phyloP scores from a whole-genome alignment of 225 moss, liverwort and hornwort genomes.

The Sphagnum contortum region DNA sequence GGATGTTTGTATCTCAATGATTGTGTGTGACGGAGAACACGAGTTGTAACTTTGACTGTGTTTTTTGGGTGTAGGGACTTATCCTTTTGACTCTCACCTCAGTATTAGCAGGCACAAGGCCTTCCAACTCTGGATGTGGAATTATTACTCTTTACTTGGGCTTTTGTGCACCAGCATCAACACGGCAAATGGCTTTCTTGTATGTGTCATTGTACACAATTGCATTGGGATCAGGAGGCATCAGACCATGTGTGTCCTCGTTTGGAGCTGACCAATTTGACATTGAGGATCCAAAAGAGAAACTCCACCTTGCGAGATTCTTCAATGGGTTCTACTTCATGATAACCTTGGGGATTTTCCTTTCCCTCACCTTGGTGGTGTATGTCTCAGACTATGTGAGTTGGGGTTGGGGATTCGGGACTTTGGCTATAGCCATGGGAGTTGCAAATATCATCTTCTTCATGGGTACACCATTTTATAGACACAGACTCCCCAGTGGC shows the following conservation, averaged over 20 bases:
- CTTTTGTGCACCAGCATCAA: conserved; percentile 2
- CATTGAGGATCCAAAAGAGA: conserved; percentile 50
- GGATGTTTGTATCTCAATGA: too few relatives aligned
- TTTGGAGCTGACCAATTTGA: conserved; percentile 87
- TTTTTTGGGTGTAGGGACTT: too few relatives aligned
- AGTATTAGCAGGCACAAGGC: too few relatives aligned
- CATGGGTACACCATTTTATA: conserved; percentile 49
- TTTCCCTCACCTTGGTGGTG: conserved; percentile 55
- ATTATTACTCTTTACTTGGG: too few relatives aligned
- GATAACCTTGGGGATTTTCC: conserved; percentile 52
- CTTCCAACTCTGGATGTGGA: too few relatives aligned
- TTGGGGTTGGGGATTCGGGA: conserved; percentile 66
- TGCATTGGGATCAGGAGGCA: conserved; percentile 51
- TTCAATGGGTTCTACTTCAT: conserved; percentile 76
- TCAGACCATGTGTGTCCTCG: conserved; percentile 51
- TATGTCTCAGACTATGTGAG: conserved; percentile 67
- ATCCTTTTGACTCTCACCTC: too few relatives aligned
- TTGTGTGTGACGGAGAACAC: too few relatives aligned
- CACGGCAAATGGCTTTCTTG: conserved; percentile 42
- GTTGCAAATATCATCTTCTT: conserved; percentile 45
- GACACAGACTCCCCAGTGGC: conserved; percentile 47
- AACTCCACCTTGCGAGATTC: conserved; percentile 44
- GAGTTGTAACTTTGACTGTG: too few relatives aligned
- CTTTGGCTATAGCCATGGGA: conserved; percentile 45
- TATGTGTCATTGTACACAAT: conserved; percentile 51